Evolutionary conservation across 352 stramenopile species (phyloP).

Genomic region (Pythium guiyangense): DNA sequence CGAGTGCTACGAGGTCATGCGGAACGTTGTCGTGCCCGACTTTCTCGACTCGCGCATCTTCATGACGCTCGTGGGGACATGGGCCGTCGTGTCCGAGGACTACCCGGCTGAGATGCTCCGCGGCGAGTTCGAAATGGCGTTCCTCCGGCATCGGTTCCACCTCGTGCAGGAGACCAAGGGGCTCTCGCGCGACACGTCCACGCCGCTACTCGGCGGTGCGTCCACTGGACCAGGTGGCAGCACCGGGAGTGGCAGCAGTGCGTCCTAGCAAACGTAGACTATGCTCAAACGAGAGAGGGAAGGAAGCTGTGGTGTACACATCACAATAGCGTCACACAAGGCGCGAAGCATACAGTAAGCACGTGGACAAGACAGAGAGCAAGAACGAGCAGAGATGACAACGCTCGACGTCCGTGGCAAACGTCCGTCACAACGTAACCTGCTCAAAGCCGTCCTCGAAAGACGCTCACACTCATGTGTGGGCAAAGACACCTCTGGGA

Average conservation of each 20-base stretch:
- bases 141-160: conserved; percentile 75
- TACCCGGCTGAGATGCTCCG: conserved; percentile 74
- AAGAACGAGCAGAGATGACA: too few species aligned
- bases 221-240: neutral
- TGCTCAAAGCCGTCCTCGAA: too few species aligned
- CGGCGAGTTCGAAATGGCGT: conserved; percentile 79
- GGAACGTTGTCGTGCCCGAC: conserved; percentile 67
- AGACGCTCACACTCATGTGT: too few species aligned
- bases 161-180: conserved; percentile 64
- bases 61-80: conserved; percentile 79
- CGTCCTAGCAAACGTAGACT: too few species aligned
- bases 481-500: too few species aligned
- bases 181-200: conserved; percentile 52
- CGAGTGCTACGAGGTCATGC: conserved; percentile 74
- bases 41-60: conserved; percentile 83
- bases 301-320: too few species aligned
- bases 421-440: too few species aligned
- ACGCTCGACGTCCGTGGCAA: too few species aligned
- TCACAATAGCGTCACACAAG: too few species aligned
- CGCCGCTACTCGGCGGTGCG: conserved; percentile 14
- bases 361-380: too few species aligned
- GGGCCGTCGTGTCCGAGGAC: conserved; percentile 67
- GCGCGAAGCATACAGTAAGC: too few species aligned
- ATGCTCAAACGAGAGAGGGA: too few species aligned
- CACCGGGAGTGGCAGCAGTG: neutral